Evolutionary conservation across 345 rosid species (phyloP), one percentile per base, ranked within the genome.

Genomic region (Ailanthus altissimus): DNA sequence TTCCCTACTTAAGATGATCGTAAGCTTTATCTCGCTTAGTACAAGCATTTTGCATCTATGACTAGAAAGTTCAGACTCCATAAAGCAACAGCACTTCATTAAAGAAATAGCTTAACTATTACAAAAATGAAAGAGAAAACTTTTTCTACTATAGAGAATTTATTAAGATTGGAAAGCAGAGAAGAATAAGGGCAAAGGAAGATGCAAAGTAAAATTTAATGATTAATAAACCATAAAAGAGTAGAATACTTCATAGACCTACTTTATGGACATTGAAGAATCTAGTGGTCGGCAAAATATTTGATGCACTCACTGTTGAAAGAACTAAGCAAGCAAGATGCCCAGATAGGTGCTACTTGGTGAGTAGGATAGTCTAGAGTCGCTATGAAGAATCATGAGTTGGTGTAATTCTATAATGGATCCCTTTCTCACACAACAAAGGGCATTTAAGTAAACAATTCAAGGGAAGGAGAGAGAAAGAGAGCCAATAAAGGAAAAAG

Each of bases 191-290:
- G 65, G 54, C 69, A 81, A 77, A 78, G 80, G 66, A 26, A 80
- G 84, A 87, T 87, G 84, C 88, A 74, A 78, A 80, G 79, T 74
- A 38, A 72, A 21, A 62, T 15, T 23, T 42, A 72, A 67, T 60
- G 62, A 70, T 58, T 50, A 57, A 75, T 7, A 65, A 46, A n/a
- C 54, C 57, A 70, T 46, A 76, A 36, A 49, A 28, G 28, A 32
- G 69, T 18, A 36, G 15, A 62, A 62, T 70, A 67, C 61, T 50
- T 56, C 12, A 13, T n/a, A 43, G 60, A 54, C 70, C 49, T 40
- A 45, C 74, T 49, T 75, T 58, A 42, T 78, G 77, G 70, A 21
- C 66, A 56, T 43, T 65, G 56, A 70, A 71, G 71, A 70, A 73
- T 77, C 78, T 64, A 70, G 32, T 58, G 72, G 78, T 47, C 15